Percentiles rank a stretch among this genome's conserved stretches.
These are phyloP conservation scores for Cnidoscolus chayamansa DNA, from an alignment of 441 rosid genomes.

Conservation along the genomic window DNA sequence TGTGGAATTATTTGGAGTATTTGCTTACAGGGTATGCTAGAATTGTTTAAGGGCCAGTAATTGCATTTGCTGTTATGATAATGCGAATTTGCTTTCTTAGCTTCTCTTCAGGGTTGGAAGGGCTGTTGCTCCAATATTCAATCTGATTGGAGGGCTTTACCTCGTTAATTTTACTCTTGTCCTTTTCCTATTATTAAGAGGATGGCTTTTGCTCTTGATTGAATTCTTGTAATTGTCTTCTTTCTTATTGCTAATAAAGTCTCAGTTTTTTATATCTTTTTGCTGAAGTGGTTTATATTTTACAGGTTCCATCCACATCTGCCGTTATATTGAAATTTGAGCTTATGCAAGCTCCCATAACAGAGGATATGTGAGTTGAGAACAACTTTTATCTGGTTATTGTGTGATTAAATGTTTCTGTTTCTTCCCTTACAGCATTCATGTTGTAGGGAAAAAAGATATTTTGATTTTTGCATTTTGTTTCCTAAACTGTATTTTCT, in stretches of 20 bases:
- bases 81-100: neutral
- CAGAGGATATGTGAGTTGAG: slow-evolving; percentile 45
- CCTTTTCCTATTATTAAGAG: neutral
- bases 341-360: slow-evolving; percentile 68
- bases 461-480: too few relatives aligned
- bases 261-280: neutral
- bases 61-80: neutral
- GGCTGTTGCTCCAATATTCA: neutral
- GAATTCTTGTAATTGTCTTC: neutral
- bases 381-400: slow-evolving; percentile 14
- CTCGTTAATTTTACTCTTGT: neutral
- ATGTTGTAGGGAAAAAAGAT: neutral
- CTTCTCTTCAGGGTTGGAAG: neutral
- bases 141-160: neutral
- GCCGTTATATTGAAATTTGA: slow-evolving; percentile 85
- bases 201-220: neutral
- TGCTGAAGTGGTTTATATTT: slow-evolving; percentile 17
- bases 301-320: slow-evolving; percentile 67
- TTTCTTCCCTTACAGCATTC: neutral
- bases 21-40: neutral
- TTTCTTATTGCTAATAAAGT: neutral
- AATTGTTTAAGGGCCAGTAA: neutral
- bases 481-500: neutral
- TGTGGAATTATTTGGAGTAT: neutral
- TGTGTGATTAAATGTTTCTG: neutral